Evolutionary conservation across 208 protist genomes (phyloP), one percentile per base, ranked within the genome.

Genomic region (Vickermania spadyakhi): DNA sequence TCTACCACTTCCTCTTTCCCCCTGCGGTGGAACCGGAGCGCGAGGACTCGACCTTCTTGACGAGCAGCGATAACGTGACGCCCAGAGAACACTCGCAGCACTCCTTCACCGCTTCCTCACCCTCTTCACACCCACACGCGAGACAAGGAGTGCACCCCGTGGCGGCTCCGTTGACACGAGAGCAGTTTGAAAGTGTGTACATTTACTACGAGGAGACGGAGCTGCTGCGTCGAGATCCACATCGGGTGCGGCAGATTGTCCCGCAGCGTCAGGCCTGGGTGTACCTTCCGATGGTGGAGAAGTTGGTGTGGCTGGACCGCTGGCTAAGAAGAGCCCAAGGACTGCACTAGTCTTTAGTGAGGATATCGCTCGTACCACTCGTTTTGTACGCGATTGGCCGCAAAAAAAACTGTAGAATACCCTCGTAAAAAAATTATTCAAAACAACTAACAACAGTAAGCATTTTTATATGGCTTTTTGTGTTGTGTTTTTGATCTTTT

Each of bases 281-380:
- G 42, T 68, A 76, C 56, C 69, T 94, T 29, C 87, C 87, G 25
- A 13, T 75, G 23, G 69, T 94, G 25, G 84, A 90, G 54, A 79
- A 86, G 58, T 30, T 94, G 64, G 79, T 86, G 22, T 79, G 85
- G 50, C 65, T 94, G 56, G 87, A 94, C 56, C 63, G 72, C 5
- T 74, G 75, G 27, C 66, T 93, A 45, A 7, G 36, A 45, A 7
- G 36, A 45, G 36, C 36, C 36, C 36, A 45, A 45, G 36, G 36
- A n/a, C 7, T 45, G 7, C 36, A 45, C 18, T 45, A 18, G 18
- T 45, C 36, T 45, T n/a, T n/a, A n/a, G n/a, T n/a, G n/a, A n/a
- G n/a, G n/a, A n/a, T n/a, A n/a, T n/a, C n/a, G n/a, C n/a, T n/a
- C n/a, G n/a, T n/a, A n/a, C n/a, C n/a, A n/a, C n/a, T n/a, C n/a